These are phyloP conservation scores for Daedaleopsis sinensis DNA, from an alignment of 768 basidiomycete species.

Conservation along the genomic window DNA sequence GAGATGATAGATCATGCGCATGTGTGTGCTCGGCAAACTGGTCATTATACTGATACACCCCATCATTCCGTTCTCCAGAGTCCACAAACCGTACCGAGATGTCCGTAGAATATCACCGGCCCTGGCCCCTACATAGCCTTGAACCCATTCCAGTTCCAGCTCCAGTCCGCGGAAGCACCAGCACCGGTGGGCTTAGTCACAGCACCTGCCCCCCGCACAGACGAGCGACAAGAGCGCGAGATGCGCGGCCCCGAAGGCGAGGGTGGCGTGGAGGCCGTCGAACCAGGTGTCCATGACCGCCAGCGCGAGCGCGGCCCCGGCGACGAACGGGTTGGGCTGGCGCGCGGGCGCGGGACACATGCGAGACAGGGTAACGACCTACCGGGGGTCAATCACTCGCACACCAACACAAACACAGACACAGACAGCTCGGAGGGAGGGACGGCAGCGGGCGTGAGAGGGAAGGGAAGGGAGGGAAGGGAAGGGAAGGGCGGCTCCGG, in stretches of 20 bases:
- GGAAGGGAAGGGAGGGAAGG: neutral
- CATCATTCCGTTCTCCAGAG: too few species aligned
- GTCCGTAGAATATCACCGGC: too few species aligned
- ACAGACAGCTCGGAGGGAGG: neutral
- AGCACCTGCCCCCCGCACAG: conserved; percentile 9
- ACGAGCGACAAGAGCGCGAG: conserved; percentile 30
- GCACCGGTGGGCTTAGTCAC: neutral
- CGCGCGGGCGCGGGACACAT: conserved; percentile 28
- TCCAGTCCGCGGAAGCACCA: neutral
- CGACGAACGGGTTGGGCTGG: conserved; percentile 27
- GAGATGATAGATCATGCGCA: too few species aligned
- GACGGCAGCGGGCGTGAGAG: neutral
- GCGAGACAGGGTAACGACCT: conserved; percentile 28
- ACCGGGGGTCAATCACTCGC: conserved; percentile 3
- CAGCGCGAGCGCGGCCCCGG: conserved; percentile 35
- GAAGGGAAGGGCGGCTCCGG: neutral
- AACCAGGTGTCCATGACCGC: conserved; percentile 51
- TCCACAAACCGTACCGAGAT: neutral
- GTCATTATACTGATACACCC: too few species aligned
- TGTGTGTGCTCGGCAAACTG: too few species aligned
- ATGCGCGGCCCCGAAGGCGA: conserved; percentile 45
- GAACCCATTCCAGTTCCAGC: neutral
- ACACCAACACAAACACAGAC: too few species aligned
- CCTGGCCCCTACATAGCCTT: neutral
- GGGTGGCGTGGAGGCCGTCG: conserved; percentile 40